Evolutionary conservation across 2,329 filamentous ascomycete genomes (phyloP), one percentile per base, ranked within the genome.

Genomic region (Westerdykella sp.): DNA sequence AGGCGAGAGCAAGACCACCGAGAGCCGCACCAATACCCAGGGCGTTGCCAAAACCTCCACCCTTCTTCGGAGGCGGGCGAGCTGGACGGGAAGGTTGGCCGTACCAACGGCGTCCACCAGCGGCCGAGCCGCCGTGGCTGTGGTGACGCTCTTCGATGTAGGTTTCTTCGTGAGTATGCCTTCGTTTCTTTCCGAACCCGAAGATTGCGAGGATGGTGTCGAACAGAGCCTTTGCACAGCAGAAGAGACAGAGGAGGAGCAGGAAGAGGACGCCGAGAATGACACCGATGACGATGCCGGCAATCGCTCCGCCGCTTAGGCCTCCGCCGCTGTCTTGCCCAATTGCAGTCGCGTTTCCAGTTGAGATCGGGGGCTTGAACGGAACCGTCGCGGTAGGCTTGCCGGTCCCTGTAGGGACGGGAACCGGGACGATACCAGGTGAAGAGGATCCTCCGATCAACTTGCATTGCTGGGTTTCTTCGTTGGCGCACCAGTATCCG

Each of bases 211-310:
- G 63, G 34, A 81, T 55, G 25, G 72, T 75, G 49, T 79, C 73
- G 75, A 80, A 84, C 35, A 83, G 69, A 3, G 61, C 62, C 41
- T 60, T 58, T 34, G 72, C 60, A 54, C 71, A 81, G 71, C 84
- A 87, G 75, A 81, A 89, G 70, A 86, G 81, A 73, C 84, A 88
- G 57, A 89, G 69, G 6, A 86, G 74, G 4, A 83, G 70, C 16
- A 90, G 76, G 2, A 90, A 71, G 34, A 76, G 67, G 30, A 88
- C 73, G 48, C 83, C 85, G 12, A 77, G 76, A 39, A 90, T 73
- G 10, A 80, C 77, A 49, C 85, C 85, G 43, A 90, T 82, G 51
- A 90, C 85, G 56, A 90, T 90, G 47, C 85, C 85, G 13, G 86
- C 85, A 55, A 90, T 90, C 46, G 84, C 85, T 41, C 85, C 85